Conservation (phyloP, 192 early-diverging fungal genomes). For the Chytriomyces sp. region DNA sequence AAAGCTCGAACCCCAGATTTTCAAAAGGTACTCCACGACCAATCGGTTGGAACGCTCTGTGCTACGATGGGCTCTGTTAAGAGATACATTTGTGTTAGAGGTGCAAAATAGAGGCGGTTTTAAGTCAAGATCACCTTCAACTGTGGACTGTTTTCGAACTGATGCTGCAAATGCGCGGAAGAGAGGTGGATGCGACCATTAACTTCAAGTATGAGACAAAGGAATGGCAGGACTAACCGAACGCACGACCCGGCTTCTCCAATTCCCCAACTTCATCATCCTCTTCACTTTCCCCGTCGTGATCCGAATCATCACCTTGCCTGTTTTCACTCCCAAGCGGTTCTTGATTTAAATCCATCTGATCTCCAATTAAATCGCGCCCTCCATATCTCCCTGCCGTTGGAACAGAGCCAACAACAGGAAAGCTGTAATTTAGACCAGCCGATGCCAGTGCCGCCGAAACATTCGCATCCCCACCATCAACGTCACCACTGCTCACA, state of each 20-base stretch:
- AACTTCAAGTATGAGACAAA: background rate
- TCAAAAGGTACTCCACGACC: slow-evolving; percentile 1
- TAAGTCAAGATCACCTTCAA: background rate
- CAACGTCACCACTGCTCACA: background rate
- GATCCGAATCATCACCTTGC: background rate
- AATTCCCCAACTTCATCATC: background rate
- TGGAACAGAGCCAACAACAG: background rate
- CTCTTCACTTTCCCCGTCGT: slow-evolving; percentile 3
- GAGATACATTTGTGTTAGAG: background rate
- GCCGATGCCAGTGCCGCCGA: background rate
- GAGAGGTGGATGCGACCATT: background rate
- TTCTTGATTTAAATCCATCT: background rate
- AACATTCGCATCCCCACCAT: background rate
- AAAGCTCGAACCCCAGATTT: no score
- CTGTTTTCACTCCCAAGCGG: no score
- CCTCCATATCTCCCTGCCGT: background rate
- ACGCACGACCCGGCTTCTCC: background rate
- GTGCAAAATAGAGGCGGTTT: background rate
- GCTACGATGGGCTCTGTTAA: background rate
- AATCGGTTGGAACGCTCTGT: background rate
- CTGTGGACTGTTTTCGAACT: background rate
- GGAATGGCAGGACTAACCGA: background rate
- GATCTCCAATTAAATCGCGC: background rate
- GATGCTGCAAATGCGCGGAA: background rate
- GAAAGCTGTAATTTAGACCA: background rate